These are phyloP conservation scores for Scedosporium boydii DNA, from an alignment of 2,329 filamentous ascomycete species.

Conservation along the genomic window DNA sequence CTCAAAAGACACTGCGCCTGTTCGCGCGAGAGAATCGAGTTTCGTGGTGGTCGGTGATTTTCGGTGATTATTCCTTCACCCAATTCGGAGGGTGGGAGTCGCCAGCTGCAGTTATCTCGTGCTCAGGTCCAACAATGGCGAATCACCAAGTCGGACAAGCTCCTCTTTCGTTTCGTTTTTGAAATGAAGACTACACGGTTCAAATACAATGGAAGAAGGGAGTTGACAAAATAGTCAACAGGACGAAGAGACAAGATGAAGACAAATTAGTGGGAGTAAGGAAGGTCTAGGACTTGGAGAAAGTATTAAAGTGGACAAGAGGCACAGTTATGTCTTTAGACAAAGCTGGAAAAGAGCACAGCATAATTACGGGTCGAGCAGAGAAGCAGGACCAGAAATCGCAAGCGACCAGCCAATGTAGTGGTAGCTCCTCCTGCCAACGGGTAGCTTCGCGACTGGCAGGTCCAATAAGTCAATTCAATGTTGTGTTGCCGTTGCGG, in stretches of 20 bases:
- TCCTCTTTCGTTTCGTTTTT: neutral
- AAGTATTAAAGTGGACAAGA: constrained; percentile 2
- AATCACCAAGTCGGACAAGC: neutral
- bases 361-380: neutral
- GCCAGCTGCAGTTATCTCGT: neutral
- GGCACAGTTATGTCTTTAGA: neutral
- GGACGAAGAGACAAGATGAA: constrained; percentile 10
- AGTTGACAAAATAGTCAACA: neutral
- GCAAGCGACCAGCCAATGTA: neutral
- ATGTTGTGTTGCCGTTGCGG: neutral
- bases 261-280: constrained; percentile 10
- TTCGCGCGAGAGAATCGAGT: neutral
- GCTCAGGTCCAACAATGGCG: neutral
- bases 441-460: neutral
- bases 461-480: neutral
- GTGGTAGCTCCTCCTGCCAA: neutral
- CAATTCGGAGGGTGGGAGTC: neutral
- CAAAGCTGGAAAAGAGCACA: neutral
- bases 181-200: neutral
- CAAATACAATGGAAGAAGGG: neutral
- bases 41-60: neutral
- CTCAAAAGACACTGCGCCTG: neutral
- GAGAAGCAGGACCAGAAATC: neutral
- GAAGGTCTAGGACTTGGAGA: constrained; percentile 5
- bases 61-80: neutral